phyloP scores from a whole-genome alignment of 257 asterid species.

The Orobanche coerulescens region DNA sequence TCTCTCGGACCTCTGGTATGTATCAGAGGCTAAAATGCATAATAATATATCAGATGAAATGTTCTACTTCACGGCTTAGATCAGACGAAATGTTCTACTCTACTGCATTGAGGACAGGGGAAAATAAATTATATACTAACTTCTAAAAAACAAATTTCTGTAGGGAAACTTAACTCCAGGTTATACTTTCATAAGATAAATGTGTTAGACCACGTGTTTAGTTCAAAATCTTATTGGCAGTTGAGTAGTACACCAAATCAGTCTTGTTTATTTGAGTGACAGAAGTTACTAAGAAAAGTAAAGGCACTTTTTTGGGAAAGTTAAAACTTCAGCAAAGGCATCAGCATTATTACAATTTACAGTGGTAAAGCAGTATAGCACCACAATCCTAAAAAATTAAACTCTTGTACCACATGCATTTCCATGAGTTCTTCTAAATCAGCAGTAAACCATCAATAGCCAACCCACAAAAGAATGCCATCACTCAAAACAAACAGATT shows the following conservation, averaged over 20 bases:
- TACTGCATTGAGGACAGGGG: conserved; percentile 8
- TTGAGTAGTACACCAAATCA: background rate
- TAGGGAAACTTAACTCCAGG: conserved; percentile 1
- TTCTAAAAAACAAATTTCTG: conserved; percentile 5
- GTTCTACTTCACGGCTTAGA: conserved; percentile 4
- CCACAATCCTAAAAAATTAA: conserved; percentile 11
- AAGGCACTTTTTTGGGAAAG: background rate
- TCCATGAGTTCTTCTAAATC: background rate
- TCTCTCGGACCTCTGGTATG: background rate
- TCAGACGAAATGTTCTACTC: conserved; percentile 1
- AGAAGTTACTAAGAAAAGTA: background rate
- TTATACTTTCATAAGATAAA: background rate
- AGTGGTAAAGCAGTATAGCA: background rate
- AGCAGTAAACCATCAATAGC: conserved; percentile 13
- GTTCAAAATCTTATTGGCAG: background rate
- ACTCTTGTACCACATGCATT: background rate
- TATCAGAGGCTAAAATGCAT: conserved; percentile 12
- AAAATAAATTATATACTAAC: conserved; percentile 6
- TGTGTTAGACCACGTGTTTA: background rate
- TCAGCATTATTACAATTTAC: background rate
- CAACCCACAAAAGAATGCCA: conserved; percentile 3
- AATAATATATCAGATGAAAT: conserved; percentile 10
- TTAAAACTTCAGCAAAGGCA: background rate
- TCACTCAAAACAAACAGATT: background rate
- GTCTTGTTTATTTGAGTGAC: background rate